Evolutionary conservation across 2,329 filamentous ascomycete genomes (phyloP).

Genomic region (Gaeumannomyces tritici): DNA sequence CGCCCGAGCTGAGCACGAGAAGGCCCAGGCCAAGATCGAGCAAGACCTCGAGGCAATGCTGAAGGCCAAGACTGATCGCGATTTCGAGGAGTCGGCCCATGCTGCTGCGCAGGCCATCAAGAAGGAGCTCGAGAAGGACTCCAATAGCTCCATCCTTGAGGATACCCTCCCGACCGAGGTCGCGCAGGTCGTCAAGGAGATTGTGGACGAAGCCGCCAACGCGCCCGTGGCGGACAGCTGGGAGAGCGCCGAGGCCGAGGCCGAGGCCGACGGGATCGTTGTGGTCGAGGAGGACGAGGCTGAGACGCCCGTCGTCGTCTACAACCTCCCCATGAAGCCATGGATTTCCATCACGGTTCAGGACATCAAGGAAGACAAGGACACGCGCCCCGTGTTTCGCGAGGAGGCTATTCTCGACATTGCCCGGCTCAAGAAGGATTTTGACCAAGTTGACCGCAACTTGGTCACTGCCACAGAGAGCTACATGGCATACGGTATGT

Average conservation of each 20-base stretch:
- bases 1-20: conserved; percentile 41
- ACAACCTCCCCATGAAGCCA: conserved; percentile 93
- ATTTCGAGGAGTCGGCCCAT: conserved; percentile 41
- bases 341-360: conserved; percentile 83
- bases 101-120: conserved; percentile 38
- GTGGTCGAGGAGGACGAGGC: conserved; percentile 54
- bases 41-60: conserved; percentile 39
- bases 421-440: conserved; percentile 90
- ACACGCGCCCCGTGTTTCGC: conserved; percentile 55
- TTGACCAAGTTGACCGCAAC: conserved; percentile 93
- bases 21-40: conserved; percentile 36
- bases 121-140: conserved; percentile 43
- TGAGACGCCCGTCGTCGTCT: conserved; percentile 62
- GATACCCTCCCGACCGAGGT: conserved; percentile 38
- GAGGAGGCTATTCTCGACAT: conserved; percentile 84
- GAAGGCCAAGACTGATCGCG: conserved; percentile 40
- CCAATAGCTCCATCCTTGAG: conserved; percentile 44
- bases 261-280: conserved; percentile 51
- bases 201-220: conserved; percentile 47
- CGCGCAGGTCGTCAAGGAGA: conserved; percentile 37
- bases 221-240: conserved; percentile 72
- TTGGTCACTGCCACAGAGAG: conserved; percentile 81
- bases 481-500: conserved; percentile 91
- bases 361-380: conserved; percentile 38
- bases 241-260: conserved; percentile 78